phyloP scores from a whole-genome alignment of 495 filamentous ascomycete species.

The Umbilicaria muhlenbergii region DNA sequence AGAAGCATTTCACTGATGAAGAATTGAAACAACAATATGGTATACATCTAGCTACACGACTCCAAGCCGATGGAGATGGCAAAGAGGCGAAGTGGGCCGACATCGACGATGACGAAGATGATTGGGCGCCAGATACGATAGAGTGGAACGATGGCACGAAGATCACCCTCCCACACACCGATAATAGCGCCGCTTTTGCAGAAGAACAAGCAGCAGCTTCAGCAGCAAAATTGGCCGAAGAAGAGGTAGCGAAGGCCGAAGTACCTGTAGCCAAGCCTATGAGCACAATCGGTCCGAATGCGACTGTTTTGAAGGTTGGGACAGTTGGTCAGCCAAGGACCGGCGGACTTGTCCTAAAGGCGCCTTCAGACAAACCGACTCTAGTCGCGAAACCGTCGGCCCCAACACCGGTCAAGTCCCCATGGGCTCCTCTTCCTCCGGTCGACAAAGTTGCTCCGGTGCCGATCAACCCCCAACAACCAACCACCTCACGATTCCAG shows the following conservation, averaged over 20 bases:
- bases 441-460: conserved; percentile 67
- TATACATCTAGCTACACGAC: conserved; percentile 85
- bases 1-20: conserved; percentile 92
- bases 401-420: conserved; percentile 66
- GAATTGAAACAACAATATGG: conserved; percentile 91
- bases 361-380: conserved; percentile 56
- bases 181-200: conserved; percentile 27
- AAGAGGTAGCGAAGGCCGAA: conserved; percentile 12
- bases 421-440: conserved; percentile 77
- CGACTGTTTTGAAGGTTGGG: conserved; percentile 36
- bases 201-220: conserved; percentile 22
- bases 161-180: conserved; percentile 54
- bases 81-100: conserved; percentile 94
- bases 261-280: conserved; percentile 27
- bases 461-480: conserved; percentile 24
- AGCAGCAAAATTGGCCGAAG: conserved; percentile 16
- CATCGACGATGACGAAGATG: conserved; percentile 96
- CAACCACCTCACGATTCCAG: conserved; percentile 16
- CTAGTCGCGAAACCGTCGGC: conserved; percentile 67
- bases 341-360: conserved; percentile 42
- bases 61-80: conserved; percentile 66
- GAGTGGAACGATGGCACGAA: conserved; percentile 98
- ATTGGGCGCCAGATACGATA: conserved; percentile 92
- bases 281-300: conserved; percentile 34
- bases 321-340: conserved; percentile 33